Base-by-base conservation (phyloP, 2,329 filamentous ascomycete species). In the Salinomyces thailandicus region DNA sequence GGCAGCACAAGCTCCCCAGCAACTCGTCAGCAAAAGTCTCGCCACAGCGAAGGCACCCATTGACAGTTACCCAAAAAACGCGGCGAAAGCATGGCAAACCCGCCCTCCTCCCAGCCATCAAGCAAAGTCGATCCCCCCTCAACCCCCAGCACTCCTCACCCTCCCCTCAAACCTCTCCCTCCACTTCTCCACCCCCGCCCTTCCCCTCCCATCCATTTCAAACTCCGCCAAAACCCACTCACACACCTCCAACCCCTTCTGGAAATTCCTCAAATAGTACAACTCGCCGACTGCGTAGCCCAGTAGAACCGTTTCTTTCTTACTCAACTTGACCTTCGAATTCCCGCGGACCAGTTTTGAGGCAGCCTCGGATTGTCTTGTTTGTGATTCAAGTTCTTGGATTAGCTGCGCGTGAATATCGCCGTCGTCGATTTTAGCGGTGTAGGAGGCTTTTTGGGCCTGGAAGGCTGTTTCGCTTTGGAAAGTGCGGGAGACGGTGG, bases 261-360 rank as follows among this genome's bases (percentile, higher is more conserved):
- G 69, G 45, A 76, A 78, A 45, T 71, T 67, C 51, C 69, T 69
- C 47, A 73, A 69, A 42, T 71, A 66, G 22, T 69, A 69, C 62
- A 80, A 75, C 32, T 79, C 68, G 7, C 68, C 63, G 18, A 77
- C 56, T 35, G 77, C 75, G 5, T 68, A 69, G 19, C 61, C 58
- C 29, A 74, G 63, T 39, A 57, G 38, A 29, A 50, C 46, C 6
- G 51, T 39, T 1, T 56, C 47, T 24, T 49, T 51, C 42, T 56
- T 59, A 30, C 45, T 38, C 24, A 58, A 41, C 29, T 43, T 47
- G 3, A 43, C 7, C 18, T 13, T 5, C 7, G 5, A 5, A 9
- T 15, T 16, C 11, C 30, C 17, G 12, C 16, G 9, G 7, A 11
- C 30, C 30, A 12, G 8, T 11, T 32, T 16, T 13, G 9, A 16